Base-by-base conservation (phyloP, 2,329 filamentous ascomycete species). In the Colletotrichum agaves region DNA sequence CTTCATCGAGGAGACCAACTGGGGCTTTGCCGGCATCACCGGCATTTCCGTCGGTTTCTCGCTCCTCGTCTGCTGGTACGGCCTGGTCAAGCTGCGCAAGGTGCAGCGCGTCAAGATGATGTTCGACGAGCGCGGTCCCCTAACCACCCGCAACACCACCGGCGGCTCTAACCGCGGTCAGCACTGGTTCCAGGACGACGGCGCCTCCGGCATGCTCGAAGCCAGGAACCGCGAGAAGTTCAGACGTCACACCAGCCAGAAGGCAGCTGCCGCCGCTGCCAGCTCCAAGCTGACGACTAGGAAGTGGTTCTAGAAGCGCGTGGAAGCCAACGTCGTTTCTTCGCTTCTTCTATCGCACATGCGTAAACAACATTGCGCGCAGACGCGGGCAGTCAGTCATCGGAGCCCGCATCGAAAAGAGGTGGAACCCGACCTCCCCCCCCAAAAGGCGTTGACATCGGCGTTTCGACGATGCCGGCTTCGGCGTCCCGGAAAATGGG, bases 1-100 rank as follows among this genome's bases (percentile, higher is more conserved):
- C 80, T 98, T 98, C 79, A 93, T 98, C 74, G 96, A 99, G 82
- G 95, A 98, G 77, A 94, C 92, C 1, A 88, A 93, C 78, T 87
- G 93, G 78, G 96, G 95, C 11, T 98, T 99, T 78, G 86, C 85
- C 52, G 88, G 88, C 61, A 90, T 99, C 68, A 93, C 91, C 2
- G 84, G 82, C 17, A 83, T 87, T 69, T 97, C 93, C 64, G 86
- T 91, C 63, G 74, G 90, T 63, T 90, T 94, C 77, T 93, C 93
- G 13, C 86, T 90, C 61, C 73, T 94, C 8, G 92, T 97, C 58
- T 95, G 92, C 81, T 87, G 88, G 74, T 97, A 95, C 79, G 94
- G 96, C 5, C 85, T 98, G 53, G 85, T 86, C 59, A 97, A 93
- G 79, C 86, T 99, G 70, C 89, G 93, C 71, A 92, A 91, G 76